phyloP scores from a whole-genome alignment of 441 rosid species.

The Croton laevigatus region DNA sequence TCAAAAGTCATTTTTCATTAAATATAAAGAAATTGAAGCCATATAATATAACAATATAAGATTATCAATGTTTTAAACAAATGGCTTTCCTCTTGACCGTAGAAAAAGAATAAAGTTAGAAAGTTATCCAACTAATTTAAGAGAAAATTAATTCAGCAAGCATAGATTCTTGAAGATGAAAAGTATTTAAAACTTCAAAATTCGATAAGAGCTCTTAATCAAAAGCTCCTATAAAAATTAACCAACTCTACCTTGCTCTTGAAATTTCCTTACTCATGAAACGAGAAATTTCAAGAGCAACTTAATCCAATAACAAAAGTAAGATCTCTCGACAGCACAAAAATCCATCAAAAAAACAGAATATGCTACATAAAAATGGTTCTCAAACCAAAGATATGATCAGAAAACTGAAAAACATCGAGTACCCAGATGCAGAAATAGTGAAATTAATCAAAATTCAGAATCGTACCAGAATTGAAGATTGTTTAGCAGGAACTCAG shows the following conservation, averaged over 20 bases:
- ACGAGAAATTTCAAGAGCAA: conserved; percentile 4
- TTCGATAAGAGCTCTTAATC: conserved; percentile 3
- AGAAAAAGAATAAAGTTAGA: neutral
- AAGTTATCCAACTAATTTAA: neutral
- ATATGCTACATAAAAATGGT: conserved; percentile 2
- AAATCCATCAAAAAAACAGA: neutral
- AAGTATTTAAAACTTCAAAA: neutral
- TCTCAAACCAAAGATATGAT: neutral
- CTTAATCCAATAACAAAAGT: neutral
- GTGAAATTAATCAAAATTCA: conserved; percentile 10
- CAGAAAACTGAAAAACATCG: neutral
- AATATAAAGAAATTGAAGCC: neutral
- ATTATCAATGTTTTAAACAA: neutral
- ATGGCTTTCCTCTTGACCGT: neutral
- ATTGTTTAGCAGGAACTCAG: conserved; percentile 5
- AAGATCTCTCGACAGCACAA: neutral
- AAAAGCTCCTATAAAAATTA: neutral
- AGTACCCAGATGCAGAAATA: conserved; percentile 6
- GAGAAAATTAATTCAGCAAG: neutral
- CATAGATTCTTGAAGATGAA: conserved; percentile 2
- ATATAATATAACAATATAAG: neutral
- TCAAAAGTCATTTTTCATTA: neutral
- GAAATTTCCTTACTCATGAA: neutral
- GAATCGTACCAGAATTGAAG: conserved; percentile 23
- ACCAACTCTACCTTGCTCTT: neutral